Base-by-base conservation (phyloP, 768 basidiomycete genomes). In the Favolaschia claudopus region DNA sequence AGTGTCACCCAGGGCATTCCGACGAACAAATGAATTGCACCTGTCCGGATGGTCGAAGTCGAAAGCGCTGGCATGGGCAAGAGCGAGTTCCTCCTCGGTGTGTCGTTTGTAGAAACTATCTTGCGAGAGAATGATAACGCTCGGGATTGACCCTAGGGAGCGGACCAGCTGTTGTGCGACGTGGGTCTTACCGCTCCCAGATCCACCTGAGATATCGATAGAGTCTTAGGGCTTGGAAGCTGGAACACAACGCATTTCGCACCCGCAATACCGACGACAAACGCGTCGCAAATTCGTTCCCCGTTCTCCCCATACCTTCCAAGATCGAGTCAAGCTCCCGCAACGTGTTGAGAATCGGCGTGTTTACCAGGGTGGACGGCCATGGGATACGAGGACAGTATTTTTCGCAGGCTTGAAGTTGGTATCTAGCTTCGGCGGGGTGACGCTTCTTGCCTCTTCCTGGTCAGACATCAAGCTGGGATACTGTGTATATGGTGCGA, bases 101-200 rank as follows among this genome's bases (percentile, higher is more conserved):
- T 94, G 92, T 42, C 76, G 76, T 67, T 89, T 93, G 77, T 99
- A 99, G 76, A 99, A 99, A 70, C 92, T 93, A 60, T 89, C 92
- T 77, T 95, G 94, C 25, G 93, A 95, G 47, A 99, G 74, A 65
- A 99, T 97, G 50, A 96, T 87, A 33, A 99, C 91, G 43, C 89
- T 87, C 5, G 93, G 93, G 37, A 94, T 89, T 1, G 86, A 91
- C n/a, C 92, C 93, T 22, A 94, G 82, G 7, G 89, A 79, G 57
- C 85, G 84, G 27, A 95, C 88, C 48, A 95, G 92, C 69, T 93
- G 87, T 51, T 88, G 80, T 17, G 93, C 92, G 39, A 95, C 93
- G 75, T 92, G 89, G 22, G 93, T 95, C 93, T 95, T 95, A 58
- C 93, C 93, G 63, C 92, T 93, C 2, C 91, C 92, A 58, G 92